Conservation (phyloP, 140 eudicot species). For the Flaveria floridana region DNA sequence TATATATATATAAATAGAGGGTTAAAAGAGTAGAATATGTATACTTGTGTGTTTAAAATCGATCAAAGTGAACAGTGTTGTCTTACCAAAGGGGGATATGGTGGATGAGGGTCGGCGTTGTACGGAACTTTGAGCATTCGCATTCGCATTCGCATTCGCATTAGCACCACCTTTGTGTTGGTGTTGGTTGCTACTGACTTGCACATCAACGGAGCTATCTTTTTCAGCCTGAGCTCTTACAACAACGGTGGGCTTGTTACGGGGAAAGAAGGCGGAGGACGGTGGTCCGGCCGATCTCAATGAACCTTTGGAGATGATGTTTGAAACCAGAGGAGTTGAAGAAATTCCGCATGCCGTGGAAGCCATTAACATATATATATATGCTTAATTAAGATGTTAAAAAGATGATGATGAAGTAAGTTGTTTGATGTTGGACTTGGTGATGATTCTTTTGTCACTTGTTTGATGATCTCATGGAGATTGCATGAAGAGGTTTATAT, state of each 20-base stretch:
- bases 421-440: not conserved
- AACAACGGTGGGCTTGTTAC: not conserved
- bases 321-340: slow-evolving; percentile 31
- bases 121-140: not conserved
- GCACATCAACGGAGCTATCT: slow-evolving; percentile 35
- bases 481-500: slow-evolving; percentile 18
- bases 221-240: slow-evolving; percentile 35
- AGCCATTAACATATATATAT: slow-evolving; percentile 37
- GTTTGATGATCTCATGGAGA: not conserved
- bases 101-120: slow-evolving; percentile 35
- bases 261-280: slow-evolving; percentile 37
- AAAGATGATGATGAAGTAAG: too few species aligned
- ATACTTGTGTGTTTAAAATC: too few species aligned
- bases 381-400: too few species aligned
- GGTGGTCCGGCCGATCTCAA: slow-evolving; percentile 27
- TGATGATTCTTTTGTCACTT: not conserved
- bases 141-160: not conserved
- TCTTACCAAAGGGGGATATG: slow-evolving; percentile 51
- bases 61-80: not conserved
- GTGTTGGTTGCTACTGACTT: slow-evolving; percentile 28
- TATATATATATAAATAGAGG: too few species aligned
- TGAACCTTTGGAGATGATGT: slow-evolving; percentile 14
- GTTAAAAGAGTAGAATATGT: too few species aligned
- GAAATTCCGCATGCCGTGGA: slow-evolving; percentile 30
- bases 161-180: slow-evolving; percentile 18